Conservation (phyloP, 441 rosid species). For the Isatis lusitanica region DNA sequence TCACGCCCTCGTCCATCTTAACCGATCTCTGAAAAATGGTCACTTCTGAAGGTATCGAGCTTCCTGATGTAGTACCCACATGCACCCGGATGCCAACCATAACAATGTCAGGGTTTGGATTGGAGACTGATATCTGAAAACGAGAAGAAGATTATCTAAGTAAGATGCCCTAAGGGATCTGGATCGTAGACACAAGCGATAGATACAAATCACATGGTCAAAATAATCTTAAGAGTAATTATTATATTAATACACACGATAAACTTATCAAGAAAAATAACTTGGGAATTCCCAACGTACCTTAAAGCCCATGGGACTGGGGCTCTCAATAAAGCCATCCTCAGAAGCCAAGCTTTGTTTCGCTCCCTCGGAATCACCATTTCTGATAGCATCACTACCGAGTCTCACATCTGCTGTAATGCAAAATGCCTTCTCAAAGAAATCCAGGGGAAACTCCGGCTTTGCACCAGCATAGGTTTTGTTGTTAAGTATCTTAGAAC, state of each 20-base stretch:
- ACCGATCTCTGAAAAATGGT: slow-evolving; percentile 91
- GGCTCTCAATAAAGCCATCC: slow-evolving; percentile 96
- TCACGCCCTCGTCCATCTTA: slow-evolving; percentile 97
- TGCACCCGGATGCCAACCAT: slow-evolving; percentile 99
- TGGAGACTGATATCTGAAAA: slow-evolving; percentile 84
- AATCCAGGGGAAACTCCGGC: slow-evolving; percentile 98
- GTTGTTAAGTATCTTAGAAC: slow-evolving; percentile 84
- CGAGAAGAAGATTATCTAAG: slow-evolving; percentile 22
- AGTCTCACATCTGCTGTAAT: slow-evolving; percentile 95
- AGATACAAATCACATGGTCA: not conserved
- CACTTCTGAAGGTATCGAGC: slow-evolving; percentile 94
- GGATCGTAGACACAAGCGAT: slow-evolving; percentile 6
- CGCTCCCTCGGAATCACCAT: slow-evolving; percentile 94
- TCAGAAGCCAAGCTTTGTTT: slow-evolving; percentile 93
- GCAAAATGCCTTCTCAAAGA: slow-evolving; percentile 96
- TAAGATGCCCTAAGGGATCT: slow-evolving; percentile 3
- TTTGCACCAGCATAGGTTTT: slow-evolving; percentile 83
- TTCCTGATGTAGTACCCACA: slow-evolving; percentile 92
- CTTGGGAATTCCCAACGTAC: slow-evolving; percentile 41
- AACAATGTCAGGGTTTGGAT: slow-evolving; percentile 95
- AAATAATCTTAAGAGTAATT: slow-evolving; percentile 11
- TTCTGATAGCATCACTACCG: slow-evolving; percentile 93
- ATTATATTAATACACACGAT: not conserved
- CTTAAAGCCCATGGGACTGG: slow-evolving; percentile 93
- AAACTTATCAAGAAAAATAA: slow-evolving; percentile 20